These are phyloP conservation scores for Aspergillus tanneri DNA, from an alignment of 2,329 filamentous ascomycete species.

Conservation along the genomic window DNA sequence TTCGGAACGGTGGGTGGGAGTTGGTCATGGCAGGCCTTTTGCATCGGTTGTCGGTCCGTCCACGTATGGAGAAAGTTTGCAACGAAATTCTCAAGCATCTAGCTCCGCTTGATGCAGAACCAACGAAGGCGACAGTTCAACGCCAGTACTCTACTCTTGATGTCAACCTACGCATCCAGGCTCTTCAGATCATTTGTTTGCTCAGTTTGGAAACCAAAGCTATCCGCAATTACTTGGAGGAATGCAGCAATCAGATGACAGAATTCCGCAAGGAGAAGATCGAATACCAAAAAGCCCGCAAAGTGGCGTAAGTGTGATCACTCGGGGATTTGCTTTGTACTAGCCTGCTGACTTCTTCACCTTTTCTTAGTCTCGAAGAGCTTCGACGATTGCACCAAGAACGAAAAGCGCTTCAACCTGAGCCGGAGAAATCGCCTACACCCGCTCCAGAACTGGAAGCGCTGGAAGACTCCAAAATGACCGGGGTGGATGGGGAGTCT, in stretches of 20 bases:
- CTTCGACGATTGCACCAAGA: slow-evolving; percentile 49
- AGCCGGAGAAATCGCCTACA: slow-evolving; percentile 45
- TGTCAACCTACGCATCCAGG: slow-evolving; percentile 76
- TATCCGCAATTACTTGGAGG: slow-evolving; percentile 83
- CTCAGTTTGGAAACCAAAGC: slow-evolving; percentile 83
- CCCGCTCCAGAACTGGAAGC: slow-evolving; percentile 44
- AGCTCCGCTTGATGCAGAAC: slow-evolving; percentile 73
- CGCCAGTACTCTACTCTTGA: slow-evolving; percentile 73
- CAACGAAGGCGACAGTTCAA: slow-evolving; percentile 71
- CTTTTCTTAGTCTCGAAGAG: slow-evolving; percentile 39
- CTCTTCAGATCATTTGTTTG: slow-evolving; percentile 81
- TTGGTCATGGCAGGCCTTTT: slow-evolving; percentile 83
- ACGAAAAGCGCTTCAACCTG: slow-evolving; percentile 48
- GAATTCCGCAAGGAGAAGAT: slow-evolving; percentile 94
- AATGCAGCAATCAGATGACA: slow-evolving; percentile 92
- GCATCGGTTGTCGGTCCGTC: slow-evolving; percentile 76
- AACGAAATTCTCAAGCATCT: slow-evolving; percentile 77
- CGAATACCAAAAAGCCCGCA: slow-evolving; percentile 78
- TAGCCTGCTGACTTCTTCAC: not conserved
- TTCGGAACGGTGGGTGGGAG: slow-evolving; percentile 87
- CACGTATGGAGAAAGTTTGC: slow-evolving; percentile 67
- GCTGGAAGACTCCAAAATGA: slow-evolving; percentile 41
- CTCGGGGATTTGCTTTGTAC: not conserved
- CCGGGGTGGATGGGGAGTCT: slow-evolving; percentile 58
- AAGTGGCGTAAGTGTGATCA: slow-evolving; percentile 54